These are phyloP conservation scores for Dictyophora rubrovolvata DNA, from an alignment of 768 basidiomycete species.

Conservation along the genomic window DNA sequence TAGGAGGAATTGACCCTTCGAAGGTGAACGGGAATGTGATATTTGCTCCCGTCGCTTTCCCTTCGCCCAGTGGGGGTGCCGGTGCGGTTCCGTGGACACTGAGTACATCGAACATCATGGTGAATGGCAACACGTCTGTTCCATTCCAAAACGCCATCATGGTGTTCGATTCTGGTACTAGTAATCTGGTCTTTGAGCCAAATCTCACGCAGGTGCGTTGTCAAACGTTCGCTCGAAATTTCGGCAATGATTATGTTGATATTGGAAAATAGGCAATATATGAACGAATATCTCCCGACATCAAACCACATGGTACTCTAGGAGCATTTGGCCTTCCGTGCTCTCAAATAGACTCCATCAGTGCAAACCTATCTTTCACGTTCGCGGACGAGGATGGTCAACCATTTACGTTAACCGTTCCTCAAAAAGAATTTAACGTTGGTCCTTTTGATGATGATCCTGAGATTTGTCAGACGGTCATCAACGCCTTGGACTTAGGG, in stretches of 20 bases:
- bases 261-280: conserved; percentile 42
- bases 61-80: background rate
- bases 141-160: conserved; percentile 30
- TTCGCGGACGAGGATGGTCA: conserved; percentile 39
- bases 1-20: conserved; percentile 42
- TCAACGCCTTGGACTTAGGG: conserved; percentile 41
- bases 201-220: conserved; percentile 34
- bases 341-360: conserved; percentile 32
- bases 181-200: conserved; percentile 43
- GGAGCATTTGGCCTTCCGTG: conserved; percentile 50
- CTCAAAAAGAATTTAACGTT: conserved; percentile 45
- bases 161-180: conserved; percentile 51
- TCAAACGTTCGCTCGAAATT: background rate
- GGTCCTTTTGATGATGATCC: conserved; percentile 44
- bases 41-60: conserved; percentile 29
- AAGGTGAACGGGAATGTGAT: conserved; percentile 35
- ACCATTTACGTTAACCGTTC: conserved; percentile 47
- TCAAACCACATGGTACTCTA: conserved; percentile 33
- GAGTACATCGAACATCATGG: conserved; percentile 33
- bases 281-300: conserved; percentile 45
- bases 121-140: conserved; percentile 41
- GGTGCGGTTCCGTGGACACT: conserved; percentile 30
- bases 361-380: conserved; percentile 40
- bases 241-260: no score
- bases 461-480: conserved; percentile 43